Base-by-base conservation (phyloP, 495 filamentous ascomycete genomes). In the Aspergillus bridgeri region DNA sequence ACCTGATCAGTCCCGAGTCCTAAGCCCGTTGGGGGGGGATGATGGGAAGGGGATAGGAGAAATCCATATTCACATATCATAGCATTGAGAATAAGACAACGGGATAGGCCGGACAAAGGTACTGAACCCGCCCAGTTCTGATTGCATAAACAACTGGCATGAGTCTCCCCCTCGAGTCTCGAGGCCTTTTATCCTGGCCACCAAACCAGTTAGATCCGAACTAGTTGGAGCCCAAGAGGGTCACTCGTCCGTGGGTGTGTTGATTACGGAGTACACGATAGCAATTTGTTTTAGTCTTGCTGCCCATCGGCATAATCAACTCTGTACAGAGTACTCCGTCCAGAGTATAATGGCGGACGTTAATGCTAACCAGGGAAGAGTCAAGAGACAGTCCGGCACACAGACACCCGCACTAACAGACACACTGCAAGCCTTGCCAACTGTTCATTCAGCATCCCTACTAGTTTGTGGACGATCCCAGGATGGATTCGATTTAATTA, bases 391-490 rank as follows among this genome's bases (percentile, higher is more conserved):
- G 5, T n/a, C n/a, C n/a, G n/a, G n/a, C n/a, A 29, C 27, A 29
- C 27, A 29, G 27, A 29, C 27, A 29, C 27, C 6, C 6, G 21
- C 18, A 23, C 19, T n/a, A n/a, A 47, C 19, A 17, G 45, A 23
- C 19, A 47, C 45, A 47, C 19, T 55, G 57, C 51, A n/a, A n/a
- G n/a, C 51, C 49, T 52, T 56, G 58, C 58, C 58, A 60, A 52
- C 45, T 60, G 58, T 60, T 60, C 57, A 60, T 38, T 38, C 33
- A 38, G 11, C 33, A 38, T 38, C 33, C 33, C 33, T 38, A 38
- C 57, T 54, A 54, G 57, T 51, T 21, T 48, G 19, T n/a, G 57
- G 59, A 57, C 54, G 54, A 54, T 61, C 54, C 19, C 44, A 54
- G 45, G 47, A 29, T 6, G 27, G 38, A 33, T 38, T 38, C 22